These are phyloP conservation scores for Athelia sp. DNA, from an alignment of 1,284 basidiomycete species.

Conservation along the genomic window DNA sequence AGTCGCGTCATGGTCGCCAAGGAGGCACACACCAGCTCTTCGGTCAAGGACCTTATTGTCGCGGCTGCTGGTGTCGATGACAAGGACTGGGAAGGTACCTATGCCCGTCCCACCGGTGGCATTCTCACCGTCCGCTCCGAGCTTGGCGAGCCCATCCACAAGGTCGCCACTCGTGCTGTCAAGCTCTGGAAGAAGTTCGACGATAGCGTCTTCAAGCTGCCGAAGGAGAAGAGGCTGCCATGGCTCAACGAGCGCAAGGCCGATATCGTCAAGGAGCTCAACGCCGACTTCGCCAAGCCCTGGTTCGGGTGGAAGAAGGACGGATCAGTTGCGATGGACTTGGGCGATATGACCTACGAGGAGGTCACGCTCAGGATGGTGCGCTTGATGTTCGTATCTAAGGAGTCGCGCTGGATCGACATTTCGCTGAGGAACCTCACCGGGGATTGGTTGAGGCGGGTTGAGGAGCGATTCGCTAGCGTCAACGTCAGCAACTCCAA, in stretches of 20 bases:
- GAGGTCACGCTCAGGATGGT: constrained; percentile 92
- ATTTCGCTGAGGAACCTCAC: constrained; percentile 90
- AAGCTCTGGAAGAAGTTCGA: constrained; percentile 99
- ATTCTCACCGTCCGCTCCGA: constrained; percentile 97
- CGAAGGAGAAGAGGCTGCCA: constrained; percentile 88
- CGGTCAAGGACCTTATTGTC: constrained; percentile 96
- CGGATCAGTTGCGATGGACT: constrained; percentile 77
- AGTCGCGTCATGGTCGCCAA: constrained; percentile 98
- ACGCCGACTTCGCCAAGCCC: constrained; percentile 94
- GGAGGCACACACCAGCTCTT: constrained; percentile 92
- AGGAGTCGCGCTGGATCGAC: constrained; percentile 94
- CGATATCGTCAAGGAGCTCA: constrained; percentile 89
- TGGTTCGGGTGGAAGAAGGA: constrained; percentile 97
- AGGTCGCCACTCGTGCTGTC: constrained; percentile 94
- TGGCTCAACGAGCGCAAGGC: constrained; percentile 88
- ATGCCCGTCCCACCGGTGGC: constrained; percentile 91
- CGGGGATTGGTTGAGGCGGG: constrained; percentile 94
- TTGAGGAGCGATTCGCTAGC: constrained; percentile 97
- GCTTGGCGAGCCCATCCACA: constrained; percentile 98
- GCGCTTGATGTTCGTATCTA: constrained; percentile 87
- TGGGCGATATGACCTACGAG: constrained; percentile 98
- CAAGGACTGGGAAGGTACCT: constrained; percentile 91
- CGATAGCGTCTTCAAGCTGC: constrained; percentile 89
- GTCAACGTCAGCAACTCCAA: constrained; percentile 76
- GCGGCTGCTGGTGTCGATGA: constrained; percentile 92